Evolutionary conservation across 1,284 basidiomycete genomes (phyloP).

Genomic region (Melampsora americana): DNA sequence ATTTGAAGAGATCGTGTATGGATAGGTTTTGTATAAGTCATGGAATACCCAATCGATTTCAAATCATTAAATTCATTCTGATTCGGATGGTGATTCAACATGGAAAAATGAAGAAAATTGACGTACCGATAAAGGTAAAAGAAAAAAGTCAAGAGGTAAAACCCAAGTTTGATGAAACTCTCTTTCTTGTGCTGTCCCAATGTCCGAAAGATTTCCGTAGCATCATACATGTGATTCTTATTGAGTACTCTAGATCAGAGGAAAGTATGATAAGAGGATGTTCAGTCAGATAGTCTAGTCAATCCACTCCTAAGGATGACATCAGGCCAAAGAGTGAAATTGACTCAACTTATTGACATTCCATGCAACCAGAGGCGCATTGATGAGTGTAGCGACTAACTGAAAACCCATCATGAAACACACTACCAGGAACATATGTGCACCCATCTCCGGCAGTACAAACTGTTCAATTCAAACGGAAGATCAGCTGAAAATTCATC

Average conservation of each 20-base stretch:
- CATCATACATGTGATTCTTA: conserved; percentile 97
- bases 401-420: conserved; percentile 86
- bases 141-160: conserved; percentile 79
- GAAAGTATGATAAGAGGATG: not conserved
- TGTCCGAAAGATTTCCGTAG: conserved; percentile 97
- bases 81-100: not conserved
- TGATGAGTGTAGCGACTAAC: conserved; percentile 90
- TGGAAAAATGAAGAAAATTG: not conserved
- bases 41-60: too few relatives aligned
- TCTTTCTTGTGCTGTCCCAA: conserved; percentile 93
- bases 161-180: conserved; percentile 91
- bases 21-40: not conserved
- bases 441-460: conserved; percentile 91
- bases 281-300: not conserved
- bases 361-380: conserved; percentile 81
- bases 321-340: not conserved
- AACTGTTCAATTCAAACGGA: conserved; percentile 63
- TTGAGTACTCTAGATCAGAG: conserved; percentile 69
- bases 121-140: conserved; percentile 38
- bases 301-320: not conserved
- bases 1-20: not conserved
- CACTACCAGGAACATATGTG: conserved; percentile 82
- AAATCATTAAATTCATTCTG: not conserved
- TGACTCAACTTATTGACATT: conserved; percentile 78
- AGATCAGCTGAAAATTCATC: not conserved